Evolutionary conservation across 805 yeast species (phyloP).

Genomic region (Metschnikowia kunwiensis): DNA sequence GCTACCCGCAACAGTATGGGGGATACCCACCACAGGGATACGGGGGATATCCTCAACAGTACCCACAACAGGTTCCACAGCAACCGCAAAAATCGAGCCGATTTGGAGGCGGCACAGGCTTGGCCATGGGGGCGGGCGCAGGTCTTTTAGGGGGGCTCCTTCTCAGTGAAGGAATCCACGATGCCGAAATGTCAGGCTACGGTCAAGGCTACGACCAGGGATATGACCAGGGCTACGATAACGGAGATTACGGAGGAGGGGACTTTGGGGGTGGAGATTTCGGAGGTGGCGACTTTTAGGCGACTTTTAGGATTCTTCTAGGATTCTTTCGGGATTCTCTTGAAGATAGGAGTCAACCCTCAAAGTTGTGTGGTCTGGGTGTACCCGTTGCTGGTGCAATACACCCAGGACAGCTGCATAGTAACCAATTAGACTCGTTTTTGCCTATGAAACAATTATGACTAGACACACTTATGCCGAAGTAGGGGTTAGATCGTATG

Average conservation of each 20-base stretch:
- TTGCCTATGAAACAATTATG: too few species aligned
- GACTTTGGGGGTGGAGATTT: slow-evolving; percentile 11
- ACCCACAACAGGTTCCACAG: slow-evolving; percentile 23
- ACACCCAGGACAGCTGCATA: too few species aligned
- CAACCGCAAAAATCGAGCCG: slow-evolving; percentile 22
- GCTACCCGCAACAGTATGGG: slow-evolving; percentile 15
- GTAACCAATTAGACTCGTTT: too few species aligned
- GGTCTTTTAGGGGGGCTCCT: slow-evolving; percentile 64
- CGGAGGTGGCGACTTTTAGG: slow-evolving; percentile 9
- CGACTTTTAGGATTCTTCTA: too few species aligned
- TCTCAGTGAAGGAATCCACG: slow-evolving; percentile 43
- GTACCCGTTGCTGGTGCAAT: too few species aligned
- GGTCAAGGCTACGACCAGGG: slow-evolving; percentile 35
- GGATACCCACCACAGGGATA: slow-evolving; percentile 27
- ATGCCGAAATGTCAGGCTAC: slow-evolving; percentile 25
- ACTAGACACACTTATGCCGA: too few species aligned
- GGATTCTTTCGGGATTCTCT: too few species aligned
- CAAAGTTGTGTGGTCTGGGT: too few species aligned
- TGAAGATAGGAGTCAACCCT: too few species aligned
- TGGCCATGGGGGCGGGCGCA: slow-evolving; percentile 46
- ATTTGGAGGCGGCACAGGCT: slow-evolving; percentile 38
- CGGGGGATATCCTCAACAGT: slow-evolving; percentile 33
- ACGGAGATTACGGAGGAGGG: slow-evolving; percentile 19
- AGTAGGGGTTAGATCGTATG: too few species aligned
- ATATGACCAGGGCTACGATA: slow-evolving; percentile 29